Evolutionary conservation across 306 rosid genomes (phyloP).

Genomic region (Casuarina cunninghamiana): DNA sequence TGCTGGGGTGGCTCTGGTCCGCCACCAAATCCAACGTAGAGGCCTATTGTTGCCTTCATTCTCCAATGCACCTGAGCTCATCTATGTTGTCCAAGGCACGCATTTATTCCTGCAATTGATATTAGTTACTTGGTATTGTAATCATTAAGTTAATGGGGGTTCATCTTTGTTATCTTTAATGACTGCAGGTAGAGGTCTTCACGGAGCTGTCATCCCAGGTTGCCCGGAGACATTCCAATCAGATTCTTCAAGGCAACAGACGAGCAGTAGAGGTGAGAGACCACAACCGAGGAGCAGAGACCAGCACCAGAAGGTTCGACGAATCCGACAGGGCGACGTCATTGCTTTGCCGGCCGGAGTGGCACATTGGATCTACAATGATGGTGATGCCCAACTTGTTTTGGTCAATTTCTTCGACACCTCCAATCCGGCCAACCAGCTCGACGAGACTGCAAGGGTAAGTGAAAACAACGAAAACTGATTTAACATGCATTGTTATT

Average conservation of each 20-base stretch:
- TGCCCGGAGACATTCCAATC: conserved; percentile 33
- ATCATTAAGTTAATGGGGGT: background rate
- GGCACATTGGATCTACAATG: conserved; percentile 38
- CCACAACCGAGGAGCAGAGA: conserved; percentile 12
- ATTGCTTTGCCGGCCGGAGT: conserved; percentile 28
- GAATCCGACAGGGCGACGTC: conserved; percentile 25
- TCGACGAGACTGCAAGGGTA: conserved; percentile 33
- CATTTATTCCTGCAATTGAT: background rate
- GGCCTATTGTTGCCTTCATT: conserved; percentile 31
- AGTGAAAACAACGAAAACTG: background rate
- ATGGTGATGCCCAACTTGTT: conserved; percentile 24
- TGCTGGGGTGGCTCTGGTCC: conserved; percentile 27
- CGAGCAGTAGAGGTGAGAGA: background rate
- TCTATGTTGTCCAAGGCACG: conserved; percentile 31
- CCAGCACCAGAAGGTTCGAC: conserved; percentile 33
- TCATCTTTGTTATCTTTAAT: background rate
- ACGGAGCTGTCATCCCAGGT: conserved; percentile 27
- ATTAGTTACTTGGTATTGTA: background rate
- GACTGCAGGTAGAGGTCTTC: conserved; percentile 28
- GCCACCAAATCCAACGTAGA: conserved; percentile 21
- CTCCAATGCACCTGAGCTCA: conserved; percentile 28
- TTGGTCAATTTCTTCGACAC: conserved; percentile 20
- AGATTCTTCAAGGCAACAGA: background rate
- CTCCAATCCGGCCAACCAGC: conserved; percentile 35
- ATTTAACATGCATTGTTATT: background rate